phyloP scores from a whole-genome alignment of 805 yeast genomes.

The Geotrichum ghanense region DNA sequence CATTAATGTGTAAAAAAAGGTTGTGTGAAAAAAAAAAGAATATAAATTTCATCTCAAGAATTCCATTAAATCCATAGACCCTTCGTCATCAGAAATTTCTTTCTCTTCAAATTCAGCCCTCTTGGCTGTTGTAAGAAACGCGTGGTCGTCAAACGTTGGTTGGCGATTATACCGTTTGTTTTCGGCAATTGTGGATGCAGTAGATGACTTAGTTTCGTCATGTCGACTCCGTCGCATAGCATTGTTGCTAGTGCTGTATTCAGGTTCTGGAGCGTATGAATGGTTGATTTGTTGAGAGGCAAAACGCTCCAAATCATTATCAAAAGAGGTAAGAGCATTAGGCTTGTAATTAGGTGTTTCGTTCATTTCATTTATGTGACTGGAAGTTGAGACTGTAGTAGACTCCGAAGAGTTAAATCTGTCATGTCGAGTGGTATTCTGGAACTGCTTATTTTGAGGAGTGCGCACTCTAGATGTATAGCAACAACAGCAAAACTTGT shows the following conservation, averaged over 20 bases:
- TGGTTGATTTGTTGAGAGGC: background rate
- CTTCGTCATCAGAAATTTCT: background rate
- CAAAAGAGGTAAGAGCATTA: background rate
- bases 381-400: background rate
- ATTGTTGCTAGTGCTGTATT: background rate
- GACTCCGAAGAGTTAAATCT: background rate
- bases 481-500: background rate
- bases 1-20: too few relatives aligned
- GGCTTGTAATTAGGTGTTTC: background rate
- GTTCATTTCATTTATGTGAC: too few relatives aligned
- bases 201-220: background rate
- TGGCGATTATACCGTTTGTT: background rate
- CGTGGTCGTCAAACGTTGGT: background rate
- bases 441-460: too few relatives aligned
- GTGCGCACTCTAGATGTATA: too few relatives aligned
- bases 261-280: too few relatives aligned
- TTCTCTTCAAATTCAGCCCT: background rate
- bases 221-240: background rate
- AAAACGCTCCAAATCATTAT: background rate
- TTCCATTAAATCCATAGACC: background rate
- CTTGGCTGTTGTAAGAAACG: background rate
- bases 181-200: background rate
- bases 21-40: too few relatives aligned
- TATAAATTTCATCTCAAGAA: background rate
- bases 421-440: too few relatives aligned